Evolutionary conservation across 176 grass and related monocot species (phyloP), one percentile per base, ranked within the genome.

Genomic region (Lolium rigidum): DNA sequence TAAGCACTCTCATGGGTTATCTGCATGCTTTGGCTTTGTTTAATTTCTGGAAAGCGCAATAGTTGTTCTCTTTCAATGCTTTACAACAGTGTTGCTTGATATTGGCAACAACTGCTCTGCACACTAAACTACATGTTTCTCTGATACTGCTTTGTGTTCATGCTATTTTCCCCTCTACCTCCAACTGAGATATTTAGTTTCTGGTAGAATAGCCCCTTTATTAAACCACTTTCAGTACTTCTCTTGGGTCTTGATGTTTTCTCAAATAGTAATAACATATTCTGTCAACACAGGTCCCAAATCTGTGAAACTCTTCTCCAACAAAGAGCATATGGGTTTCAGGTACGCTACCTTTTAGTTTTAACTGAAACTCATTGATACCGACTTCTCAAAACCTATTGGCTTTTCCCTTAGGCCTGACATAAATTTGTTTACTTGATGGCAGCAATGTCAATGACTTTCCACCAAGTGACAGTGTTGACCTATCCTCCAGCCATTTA

Each of bases 251-350:
- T 39, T 59, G 39, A 70, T 83, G 41, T 14, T 76, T 82, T 46
- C 31, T 76, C 18, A 82, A 63, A 62, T 75, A 56, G 46, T 26
- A 66, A 22, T 66, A 72, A 87, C 12, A 79, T 65, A 10, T 79
- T 73, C 25, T 90, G 37, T 70, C 68, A 78, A 85, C 18, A 18
- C 81, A 95, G 96, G 96, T 37, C 96, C 96, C 1, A 98, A 81
- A 84, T 92, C 76, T 10, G 82, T 95, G 71, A 98, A 98, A 56
- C 88, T 99, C 24, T 99, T 97, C 87, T 89, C 90, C 50, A 99
- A 99, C 76, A 99, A 91, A 94, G 93, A 95, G 87, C 92, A 99
- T 84, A 99, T 97, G 94, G 94, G 97, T 70, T 99, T 99, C 83
- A 99, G 97, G 97, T 99, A 97, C 74, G 13, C 11, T 77, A 43